Evolutionary conservation across 768 basidiomycete genomes (phyloP).

Genomic region (Mrakia hoshinonis): DNA sequence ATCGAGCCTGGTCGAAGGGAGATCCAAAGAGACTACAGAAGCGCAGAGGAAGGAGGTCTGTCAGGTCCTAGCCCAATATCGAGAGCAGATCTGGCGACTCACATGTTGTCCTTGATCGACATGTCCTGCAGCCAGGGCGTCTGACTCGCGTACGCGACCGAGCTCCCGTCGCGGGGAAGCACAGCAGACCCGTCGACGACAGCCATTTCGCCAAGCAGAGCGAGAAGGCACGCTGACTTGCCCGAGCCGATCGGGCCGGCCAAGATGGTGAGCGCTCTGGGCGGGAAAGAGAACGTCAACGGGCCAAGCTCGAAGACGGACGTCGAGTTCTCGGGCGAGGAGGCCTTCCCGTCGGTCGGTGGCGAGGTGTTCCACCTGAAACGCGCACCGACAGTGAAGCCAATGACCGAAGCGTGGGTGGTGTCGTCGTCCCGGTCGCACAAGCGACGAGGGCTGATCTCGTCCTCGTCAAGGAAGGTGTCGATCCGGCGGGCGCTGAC

Average conservation of each 20-base stretch:
- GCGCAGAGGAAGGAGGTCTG: no score
- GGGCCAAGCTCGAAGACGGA: conserved; percentile 60
- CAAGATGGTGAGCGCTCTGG: conserved; percentile 59
- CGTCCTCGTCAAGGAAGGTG: no score
- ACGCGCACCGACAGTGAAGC: no score
- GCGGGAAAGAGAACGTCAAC: conserved; percentile 61
- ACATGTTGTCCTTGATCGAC: conserved; percentile 46
- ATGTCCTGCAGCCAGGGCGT: conserved; percentile 45
- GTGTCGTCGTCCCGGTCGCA: no score
- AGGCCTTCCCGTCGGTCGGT: no score
- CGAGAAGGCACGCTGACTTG: conserved; percentile 53
- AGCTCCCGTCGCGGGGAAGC: conserved; percentile 56
- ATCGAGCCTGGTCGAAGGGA: conserved; percentile 20
- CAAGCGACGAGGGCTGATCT: no score
- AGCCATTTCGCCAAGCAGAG: conserved; percentile 65
- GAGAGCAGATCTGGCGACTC: conserved; percentile 53
- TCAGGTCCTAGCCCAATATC: background rate
- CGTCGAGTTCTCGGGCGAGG: no score
- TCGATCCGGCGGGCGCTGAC: no score
- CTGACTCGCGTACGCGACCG: conserved; percentile 66
- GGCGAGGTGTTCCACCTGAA: no score
- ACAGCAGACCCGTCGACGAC: conserved; percentile 50
- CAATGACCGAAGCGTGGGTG: no score
- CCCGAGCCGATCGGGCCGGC: conserved; percentile 69
- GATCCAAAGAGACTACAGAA: conserved; percentile 25